Evolutionary conservation across 1,139 yeast species (phyloP).

Genomic region (Protomyces gravidus): DNA sequence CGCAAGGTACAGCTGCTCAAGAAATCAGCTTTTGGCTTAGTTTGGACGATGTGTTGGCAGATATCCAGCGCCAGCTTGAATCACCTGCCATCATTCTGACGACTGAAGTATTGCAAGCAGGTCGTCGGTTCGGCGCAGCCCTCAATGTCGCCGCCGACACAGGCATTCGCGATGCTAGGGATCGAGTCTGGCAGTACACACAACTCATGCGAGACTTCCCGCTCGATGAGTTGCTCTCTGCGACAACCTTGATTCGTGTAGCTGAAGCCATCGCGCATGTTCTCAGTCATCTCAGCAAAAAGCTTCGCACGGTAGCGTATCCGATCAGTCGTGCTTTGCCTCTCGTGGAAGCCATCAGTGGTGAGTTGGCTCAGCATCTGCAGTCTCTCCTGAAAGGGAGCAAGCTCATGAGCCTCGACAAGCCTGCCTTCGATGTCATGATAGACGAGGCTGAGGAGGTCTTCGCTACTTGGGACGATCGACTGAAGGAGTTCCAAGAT

Average conservation of each 20-base stretch:
- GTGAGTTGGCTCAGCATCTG: conserved; percentile 45
- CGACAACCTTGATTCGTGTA: conserved; percentile 48
- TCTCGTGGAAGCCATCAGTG: conserved; percentile 59
- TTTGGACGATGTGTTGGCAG: conserved; percentile 57
- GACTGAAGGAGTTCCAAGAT: conserved; percentile 53
- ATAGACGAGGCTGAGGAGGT: conserved; percentile 39
- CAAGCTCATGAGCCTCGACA: conserved; percentile 43
- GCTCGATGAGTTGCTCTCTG: conserved; percentile 54
- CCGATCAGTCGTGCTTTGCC: conserved; percentile 63
- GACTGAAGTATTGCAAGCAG: conserved; percentile 58
- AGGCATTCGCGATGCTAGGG: conserved; percentile 58
- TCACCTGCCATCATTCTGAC: conserved; percentile 57
- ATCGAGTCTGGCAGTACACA: conserved; percentile 45
- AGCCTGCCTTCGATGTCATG: conserved; percentile 40
- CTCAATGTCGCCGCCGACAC: conserved; percentile 58
- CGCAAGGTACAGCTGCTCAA: conserved; percentile 58
- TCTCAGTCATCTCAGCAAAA: conserved; percentile 59
- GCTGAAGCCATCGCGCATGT: conserved; percentile 49
- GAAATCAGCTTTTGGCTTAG: conserved; percentile 79
- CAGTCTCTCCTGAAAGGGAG: conserved; percentile 36
- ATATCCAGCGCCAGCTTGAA: conserved; percentile 57
- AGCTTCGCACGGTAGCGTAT: conserved; percentile 56
- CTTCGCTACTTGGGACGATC: conserved; percentile 50
- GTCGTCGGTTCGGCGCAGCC: conserved; percentile 77
- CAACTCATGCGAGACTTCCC: conserved; percentile 70